Conservation (phyloP, 2,329 filamentous ascomycete genomes). For the Emergomyces orientalis region DNA sequence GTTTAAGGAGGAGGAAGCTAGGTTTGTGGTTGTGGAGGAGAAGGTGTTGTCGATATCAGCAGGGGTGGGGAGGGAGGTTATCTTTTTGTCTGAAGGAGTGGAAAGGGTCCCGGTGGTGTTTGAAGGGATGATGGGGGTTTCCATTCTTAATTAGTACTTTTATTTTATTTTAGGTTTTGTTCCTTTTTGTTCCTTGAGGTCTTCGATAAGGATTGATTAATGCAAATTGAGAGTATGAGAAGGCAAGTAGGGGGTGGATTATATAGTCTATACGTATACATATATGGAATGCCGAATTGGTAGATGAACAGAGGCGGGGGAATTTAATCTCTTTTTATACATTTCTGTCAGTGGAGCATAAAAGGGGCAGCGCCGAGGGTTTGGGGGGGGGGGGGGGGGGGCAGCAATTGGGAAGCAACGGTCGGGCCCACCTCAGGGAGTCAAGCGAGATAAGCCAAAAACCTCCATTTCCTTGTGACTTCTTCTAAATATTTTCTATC, state of each 20-base stretch:
- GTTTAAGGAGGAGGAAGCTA: conserved; percentile 39
- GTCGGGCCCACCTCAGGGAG: not conserved
- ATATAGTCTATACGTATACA: not conserved
- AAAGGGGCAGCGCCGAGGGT: not conserved
- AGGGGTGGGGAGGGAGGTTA: conserved; percentile 35
- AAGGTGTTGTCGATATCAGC: conserved; percentile 46
- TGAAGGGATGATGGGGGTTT: conserved; percentile 17
- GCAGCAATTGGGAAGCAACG: not conserved
- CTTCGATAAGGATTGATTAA: not conserved
- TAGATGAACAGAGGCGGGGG: not conserved
- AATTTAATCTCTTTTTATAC: not conserved
- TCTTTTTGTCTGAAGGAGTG: not conserved
- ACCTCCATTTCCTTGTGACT: not conserved
- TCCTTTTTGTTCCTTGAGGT: not conserved
- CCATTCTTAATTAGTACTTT: not conserved
- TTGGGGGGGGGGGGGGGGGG: not conserved
- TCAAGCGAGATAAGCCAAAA: not conserved
- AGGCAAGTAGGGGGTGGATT: not conserved
- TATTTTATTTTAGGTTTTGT: not conserved
- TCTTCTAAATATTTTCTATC: not conserved
- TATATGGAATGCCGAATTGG: not conserved
- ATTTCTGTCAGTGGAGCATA: not conserved
- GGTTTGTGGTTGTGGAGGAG: conserved; percentile 37
- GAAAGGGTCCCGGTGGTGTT: conserved; percentile 9
- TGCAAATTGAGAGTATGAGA: not conserved